These are phyloP conservation scores for Lichtheimia ramosa DNA, from an alignment of 371 early-diverging fungal genomes.

Conservation along the genomic window DNA sequence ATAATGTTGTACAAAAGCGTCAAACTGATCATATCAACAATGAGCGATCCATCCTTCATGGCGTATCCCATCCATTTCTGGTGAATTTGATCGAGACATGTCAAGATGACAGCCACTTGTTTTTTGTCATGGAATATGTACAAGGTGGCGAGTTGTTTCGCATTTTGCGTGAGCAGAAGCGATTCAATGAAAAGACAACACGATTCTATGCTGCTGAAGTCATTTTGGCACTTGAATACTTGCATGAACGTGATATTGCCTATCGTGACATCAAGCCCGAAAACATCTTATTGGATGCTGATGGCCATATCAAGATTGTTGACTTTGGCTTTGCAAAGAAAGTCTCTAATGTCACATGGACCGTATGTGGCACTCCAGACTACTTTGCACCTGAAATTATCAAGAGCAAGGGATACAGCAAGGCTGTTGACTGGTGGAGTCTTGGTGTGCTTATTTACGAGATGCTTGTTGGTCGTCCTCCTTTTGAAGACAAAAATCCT, in stretches of 20 bases:
- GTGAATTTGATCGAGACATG: conserved; percentile 91
- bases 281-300: conserved; percentile 84
- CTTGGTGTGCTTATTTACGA: conserved; percentile 98
- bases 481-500: conserved; percentile 94
- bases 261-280: conserved; percentile 98
- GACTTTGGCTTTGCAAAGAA: conserved; percentile 99
- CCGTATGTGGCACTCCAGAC: conserved; percentile 98
- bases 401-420: conserved; percentile 93
- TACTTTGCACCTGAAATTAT: conserved; percentile 94
- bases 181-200: conserved; percentile 87
- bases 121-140: conserved; percentile 95
- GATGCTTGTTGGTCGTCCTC: conserved; percentile 90
- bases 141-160: conserved; percentile 95
- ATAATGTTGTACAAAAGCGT: conserved; percentile 91
- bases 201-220: conserved; percentile 84
- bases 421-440: conserved; percentile 99
- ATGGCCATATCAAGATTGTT: conserved; percentile 97
- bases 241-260: conserved; percentile 93
- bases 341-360: conserved; percentile 81
- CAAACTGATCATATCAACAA: conserved; percentile 92
- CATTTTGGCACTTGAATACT: conserved; percentile 82
- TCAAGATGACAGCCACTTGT: conserved; percentile 87
- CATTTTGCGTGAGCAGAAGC: conserved; percentile 67
- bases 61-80: conserved; percentile 87
- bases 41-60: conserved; percentile 84